Evolutionary conservation across 345 rosid genomes (phyloP), one percentile per base, ranked within the genome.

Genomic region (Moricandia moricandioides): DNA sequence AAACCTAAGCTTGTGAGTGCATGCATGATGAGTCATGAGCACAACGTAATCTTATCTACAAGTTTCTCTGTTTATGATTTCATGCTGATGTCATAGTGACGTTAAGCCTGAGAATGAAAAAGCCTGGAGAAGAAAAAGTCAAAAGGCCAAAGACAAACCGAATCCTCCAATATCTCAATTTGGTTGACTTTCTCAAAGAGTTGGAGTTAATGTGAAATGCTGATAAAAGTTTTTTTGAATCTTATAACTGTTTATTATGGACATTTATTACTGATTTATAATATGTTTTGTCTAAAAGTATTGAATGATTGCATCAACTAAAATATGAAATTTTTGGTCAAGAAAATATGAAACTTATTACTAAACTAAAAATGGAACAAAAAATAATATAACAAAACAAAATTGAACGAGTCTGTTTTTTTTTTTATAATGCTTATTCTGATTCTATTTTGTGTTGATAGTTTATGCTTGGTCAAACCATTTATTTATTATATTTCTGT

Each of bases 81-180:
- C 52, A 61, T 39, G 74, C 60, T 31, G 52, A 52, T 40, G 78
- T 67, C 57, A 73, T 18, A 17, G 18, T 68, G 82, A 68, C 74
- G 82, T 73, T 14, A 73, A 72, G 66, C 13, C 24, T 11, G 30
- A 67, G 64, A 27, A 65, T 24, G 47, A 40, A 71, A 71, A 78
- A 40, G 51, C 27, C 1, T 11, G 17, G n/a, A 24, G 60, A 61
- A 29, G 65, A 67, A 8, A 72, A 78, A 52, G 78, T 72, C 78
- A 78, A 78, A 72, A 61, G 69, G 63, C 31, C 40, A 68, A 66
- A 61, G 58, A 52, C 65, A 72, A 78, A 78, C 81, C 81, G 73
- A 78, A 78, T 68, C 74, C 57, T 73, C 81, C 81, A 73, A 67
- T 71, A 78, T 67, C 65, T 67, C 52, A 56, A 64, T 7, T 70